Percentiles rank a stretch among this genome's conserved stretches.
Evolutionary conservation across 2,329 filamentous ascomycete genomes (phyloP).

Genomic region (Coniella vitis): DNA sequence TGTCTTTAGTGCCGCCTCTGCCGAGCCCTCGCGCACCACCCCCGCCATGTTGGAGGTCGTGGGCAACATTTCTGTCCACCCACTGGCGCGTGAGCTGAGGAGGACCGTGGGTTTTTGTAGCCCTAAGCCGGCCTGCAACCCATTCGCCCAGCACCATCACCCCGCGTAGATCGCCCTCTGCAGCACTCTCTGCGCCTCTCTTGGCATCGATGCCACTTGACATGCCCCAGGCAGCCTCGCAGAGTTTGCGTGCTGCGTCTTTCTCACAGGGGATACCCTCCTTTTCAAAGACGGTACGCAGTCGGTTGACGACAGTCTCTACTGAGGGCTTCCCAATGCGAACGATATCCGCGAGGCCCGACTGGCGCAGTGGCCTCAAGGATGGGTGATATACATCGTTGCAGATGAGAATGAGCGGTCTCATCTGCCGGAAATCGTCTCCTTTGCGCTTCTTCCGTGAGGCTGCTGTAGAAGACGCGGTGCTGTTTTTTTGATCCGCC

Average conservation of each 20-base stretch:
- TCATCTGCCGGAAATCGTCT: conserved; percentile 79
- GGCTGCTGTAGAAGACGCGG: conserved; percentile 21
- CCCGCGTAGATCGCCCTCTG: conserved; percentile 68
- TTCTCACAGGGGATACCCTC: conserved; percentile 84
- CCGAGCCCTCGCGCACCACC: conserved; percentile 66
- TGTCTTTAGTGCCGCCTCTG: conserved; percentile 64
- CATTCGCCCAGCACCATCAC: conserved; percentile 84
- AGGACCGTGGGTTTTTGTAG: conserved; percentile 33
- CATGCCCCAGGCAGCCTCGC: conserved; percentile 78
- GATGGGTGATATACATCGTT: conserved; percentile 95
- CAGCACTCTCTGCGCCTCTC: conserved; percentile 60
- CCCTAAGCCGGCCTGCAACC: conserved; percentile 66
- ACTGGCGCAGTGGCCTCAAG: conserved; percentile 78
- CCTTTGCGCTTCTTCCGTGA: conserved; percentile 62
- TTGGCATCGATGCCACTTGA: conserved; percentile 63
- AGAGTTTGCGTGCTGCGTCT: conserved; percentile 79
- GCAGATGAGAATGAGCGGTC: conserved; percentile 89
- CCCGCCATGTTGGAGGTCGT: conserved; percentile 62
- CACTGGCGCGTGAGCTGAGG: conserved; percentile 60
- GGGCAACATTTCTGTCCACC: conserved; percentile 66
- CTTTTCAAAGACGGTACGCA: conserved; percentile 79
- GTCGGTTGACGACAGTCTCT: conserved; percentile 73
- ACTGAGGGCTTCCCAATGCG: conserved; percentile 84
- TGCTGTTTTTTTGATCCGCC: conserved; percentile 73
- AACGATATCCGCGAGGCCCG: conserved; percentile 78